Evolutionary conservation across 2,329 filamentous ascomycete genomes (phyloP), one percentile per base, ranked within the genome.

Genomic region (Trichoderma arundinaceum): DNA sequence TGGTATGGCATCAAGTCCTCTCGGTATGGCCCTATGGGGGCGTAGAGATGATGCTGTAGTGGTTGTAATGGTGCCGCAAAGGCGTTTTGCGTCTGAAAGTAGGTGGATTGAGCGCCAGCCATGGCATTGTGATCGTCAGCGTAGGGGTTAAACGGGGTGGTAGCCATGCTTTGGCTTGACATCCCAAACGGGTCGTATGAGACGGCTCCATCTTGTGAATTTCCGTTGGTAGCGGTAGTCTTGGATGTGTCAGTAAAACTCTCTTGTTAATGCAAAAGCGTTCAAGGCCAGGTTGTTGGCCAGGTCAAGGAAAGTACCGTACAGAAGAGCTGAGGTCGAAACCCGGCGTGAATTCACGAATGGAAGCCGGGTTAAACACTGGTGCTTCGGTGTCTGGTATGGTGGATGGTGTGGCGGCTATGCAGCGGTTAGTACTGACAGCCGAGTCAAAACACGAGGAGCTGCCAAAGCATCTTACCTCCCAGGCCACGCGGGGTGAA

Each of bases 31-130:
- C 92, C 92, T 65, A 94, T 86, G 0, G 94, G 93, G 38, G 92
- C 92, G 77, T 99, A 99, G 12, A 97, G 84, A 76, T 99, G 95
- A 76, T 97, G 96, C 81, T 94, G 91, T 6, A 93, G 85, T 22
- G 90, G 90, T 69, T 90, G 89, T 19, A 83, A 75, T 15, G 83
- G 81, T 10, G 82, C 76, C 10, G 80, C 75, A 72, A 84, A 89
- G 10, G 80, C 78, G 57, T 78, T 78, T 49, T 84, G 84, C n/a
- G 82, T 76, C 56, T 85, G 84, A 74, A 90, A 96, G 76, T 89
- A 96, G 2, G 87, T 82, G 15, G 87, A 81, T 5, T 84, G 85
- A 65, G 83, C 81, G 33, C 77, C 80, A 6, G 83, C 80, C 54
- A 94, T 79, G 19, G 82, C 80, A 19, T 81, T 81, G 57, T 87